Percentiles rank a stretch among this genome's conserved stretches.
These are phyloP conservation scores for Termitomyces heimii DNA, from an alignment of 768 basidiomycete genomes.

Conservation along the genomic window DNA sequence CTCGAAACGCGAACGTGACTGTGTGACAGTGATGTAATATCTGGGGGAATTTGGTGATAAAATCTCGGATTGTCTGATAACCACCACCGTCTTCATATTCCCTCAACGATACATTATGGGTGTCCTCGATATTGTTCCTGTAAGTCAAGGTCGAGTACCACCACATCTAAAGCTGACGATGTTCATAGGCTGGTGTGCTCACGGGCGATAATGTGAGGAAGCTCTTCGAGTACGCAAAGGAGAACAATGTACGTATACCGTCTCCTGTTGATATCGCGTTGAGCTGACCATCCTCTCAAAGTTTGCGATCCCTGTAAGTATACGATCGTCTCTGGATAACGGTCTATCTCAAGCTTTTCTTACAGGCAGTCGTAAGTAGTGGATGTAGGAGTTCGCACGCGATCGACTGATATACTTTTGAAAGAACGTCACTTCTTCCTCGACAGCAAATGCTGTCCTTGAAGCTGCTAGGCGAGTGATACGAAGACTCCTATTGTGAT, in stretches of 20 bases:
- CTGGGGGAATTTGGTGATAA: neutral
- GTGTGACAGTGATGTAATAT: conserved; percentile 1
- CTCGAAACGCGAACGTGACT: neutral
- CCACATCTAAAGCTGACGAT: conserved; percentile 3
- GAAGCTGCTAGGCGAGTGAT: conserved; percentile 81
- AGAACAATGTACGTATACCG: conserved; percentile 59
- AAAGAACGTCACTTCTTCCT: conserved; percentile 96
- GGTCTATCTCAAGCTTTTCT: conserved; percentile 7
- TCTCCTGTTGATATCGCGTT: neutral
- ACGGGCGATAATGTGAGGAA: conserved; percentile 94
- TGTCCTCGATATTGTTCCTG: conserved; percentile 79
- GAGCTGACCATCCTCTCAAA: conserved; percentile 20
- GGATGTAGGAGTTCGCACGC: conserved; percentile 5
- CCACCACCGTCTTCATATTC: conserved; percentile 1
- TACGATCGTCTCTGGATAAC: neutral
- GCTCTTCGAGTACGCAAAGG: conserved; percentile 91
- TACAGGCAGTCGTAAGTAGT: conserved; percentile 70
- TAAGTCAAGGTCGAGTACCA: conserved; percentile 29
- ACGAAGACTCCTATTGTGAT: neutral
- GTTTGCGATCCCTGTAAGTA: conserved; percentile 84
- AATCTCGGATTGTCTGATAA: conserved; percentile 3
- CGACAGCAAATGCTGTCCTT: conserved; percentile 88
- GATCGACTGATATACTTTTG: conserved; percentile 1
- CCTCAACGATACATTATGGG: conserved; percentile 45
- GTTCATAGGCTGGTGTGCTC: conserved; percentile 79